Base-by-base conservation (phyloP, 1,139 yeast genomes). In the Yamadazyma siamensis region DNA sequence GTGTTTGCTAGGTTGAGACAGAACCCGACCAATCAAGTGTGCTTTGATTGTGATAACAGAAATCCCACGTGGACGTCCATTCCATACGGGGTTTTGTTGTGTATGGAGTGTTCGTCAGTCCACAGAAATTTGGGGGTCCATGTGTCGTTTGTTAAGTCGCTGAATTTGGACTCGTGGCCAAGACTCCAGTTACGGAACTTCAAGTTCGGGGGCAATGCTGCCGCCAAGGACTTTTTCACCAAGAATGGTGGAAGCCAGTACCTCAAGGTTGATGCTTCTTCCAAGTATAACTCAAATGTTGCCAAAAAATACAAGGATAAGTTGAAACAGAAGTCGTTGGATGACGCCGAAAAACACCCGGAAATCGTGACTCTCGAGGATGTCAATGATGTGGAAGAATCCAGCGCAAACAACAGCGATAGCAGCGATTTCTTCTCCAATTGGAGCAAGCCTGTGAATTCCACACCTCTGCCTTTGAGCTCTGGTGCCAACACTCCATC, bases 141-240 rank as follows among this genome's bases (percentile, higher is more conserved):
- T 41, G 64, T 69, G 39, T 57, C 74, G 27, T 69, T 69, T 47
- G 97, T 91, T 28, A 86, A 89, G 54, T 86, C 96, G 21, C 80
- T 94, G 25, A 87, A 86, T 40, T 72, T 91, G 71, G 98, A 91
- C 59, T 62, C 72, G 35, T 91, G 97, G 96, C 85, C 89, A 33
- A 73, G 88, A 41, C 80, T 79, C 45, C 95, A 91, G 57, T 67
- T 91, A 54, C 74, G 96, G 51, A 78, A 87, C 53, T 87, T 91
- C 75, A 88, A 89, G 53, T 76, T 83, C 38, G 97, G 97, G 33
- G 98, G 97, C 13, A 91, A 91, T 58, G 80, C 80, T 48, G 74
- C 72, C 28, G 95, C 96, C 26, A 78, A 80, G 44, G 95, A 85
- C 36, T 91, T 77, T 50, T 84, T 84, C 56, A 58, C 75, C 46